Percentiles rank a stretch among this genome's conserved stretches.
Conservation (phyloP, 768 basidiomycete species). For the Termitomyces titanicus region DNA sequence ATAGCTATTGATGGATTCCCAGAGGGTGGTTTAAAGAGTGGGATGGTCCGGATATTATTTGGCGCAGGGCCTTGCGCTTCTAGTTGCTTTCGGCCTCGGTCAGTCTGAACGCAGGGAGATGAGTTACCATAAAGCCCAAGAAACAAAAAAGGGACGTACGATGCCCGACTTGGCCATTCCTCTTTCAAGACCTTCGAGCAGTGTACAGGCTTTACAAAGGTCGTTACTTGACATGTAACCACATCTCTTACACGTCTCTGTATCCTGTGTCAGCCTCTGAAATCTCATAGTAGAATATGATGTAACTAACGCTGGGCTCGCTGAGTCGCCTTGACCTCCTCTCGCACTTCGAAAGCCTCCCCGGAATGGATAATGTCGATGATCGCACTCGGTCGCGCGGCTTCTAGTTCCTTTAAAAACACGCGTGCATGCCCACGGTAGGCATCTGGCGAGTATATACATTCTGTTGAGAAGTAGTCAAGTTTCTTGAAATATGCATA, state of each 20-base stretch:
- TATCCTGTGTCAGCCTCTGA: constrained; percentile 4
- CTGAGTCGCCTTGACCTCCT: constrained; percentile 80
- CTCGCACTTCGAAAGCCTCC: constrained; percentile 84
- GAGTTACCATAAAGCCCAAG: not conserved
- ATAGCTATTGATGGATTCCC: constrained; percentile 38
- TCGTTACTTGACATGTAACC: constrained; percentile 96
- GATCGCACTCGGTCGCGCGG: constrained; percentile 89
- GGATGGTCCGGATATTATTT: constrained; percentile 73
- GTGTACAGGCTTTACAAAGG: constrained; percentile 92
- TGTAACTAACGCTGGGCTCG: constrained; percentile 74
- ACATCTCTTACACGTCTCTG: constrained; percentile 89
- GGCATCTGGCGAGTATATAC: constrained; percentile 98
- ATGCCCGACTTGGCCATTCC: constrained; percentile 67
- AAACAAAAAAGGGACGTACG: constrained; percentile 36
- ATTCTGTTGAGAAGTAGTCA: constrained; percentile 98
- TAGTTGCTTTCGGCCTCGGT: constrained; percentile 61
- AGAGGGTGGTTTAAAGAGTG: constrained; percentile 55
- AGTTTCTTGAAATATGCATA: constrained; percentile 99
- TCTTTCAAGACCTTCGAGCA: constrained; percentile 87
- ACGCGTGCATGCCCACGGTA: constrained; percentile 95
- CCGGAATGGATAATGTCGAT: constrained; percentile 98
- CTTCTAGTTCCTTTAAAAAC: constrained; percentile 95
- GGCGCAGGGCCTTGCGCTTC: constrained; percentile 57
- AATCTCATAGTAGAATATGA: not conserved
- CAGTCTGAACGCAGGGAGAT: constrained; percentile 41